Evolutionary conservation across 2,329 filamentous ascomycete genomes (phyloP).

Genomic region (Xylariaceae sp.): DNA sequence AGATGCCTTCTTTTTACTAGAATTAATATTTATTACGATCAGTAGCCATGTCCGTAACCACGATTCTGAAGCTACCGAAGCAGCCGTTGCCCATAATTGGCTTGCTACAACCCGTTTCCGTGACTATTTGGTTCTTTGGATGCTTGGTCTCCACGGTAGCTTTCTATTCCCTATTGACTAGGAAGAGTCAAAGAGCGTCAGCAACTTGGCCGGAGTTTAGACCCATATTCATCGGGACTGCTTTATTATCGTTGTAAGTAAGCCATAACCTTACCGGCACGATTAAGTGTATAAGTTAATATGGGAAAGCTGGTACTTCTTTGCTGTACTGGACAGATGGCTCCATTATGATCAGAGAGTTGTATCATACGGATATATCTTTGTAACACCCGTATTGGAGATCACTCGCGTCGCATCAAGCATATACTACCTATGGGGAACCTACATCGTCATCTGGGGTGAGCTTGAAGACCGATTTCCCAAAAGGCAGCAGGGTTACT

Average conservation of each 20-base stretch:
- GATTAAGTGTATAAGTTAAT: not conserved
- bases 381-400: conserved; percentile 18
- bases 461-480: conserved; percentile 21
- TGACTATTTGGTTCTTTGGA: not conserved
- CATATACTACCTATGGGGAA: conserved; percentile 26
- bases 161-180: not conserved
- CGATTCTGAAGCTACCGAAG: not conserved
- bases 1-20: no score
- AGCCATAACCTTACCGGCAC: not conserved
- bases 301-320: conserved; percentile 17
- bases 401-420: conserved; percentile 22
- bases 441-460: conserved; percentile 26
- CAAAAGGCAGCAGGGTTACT: not conserved
- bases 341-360: conserved; percentile 19
- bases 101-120: not conserved
- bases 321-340: conserved; percentile 25
- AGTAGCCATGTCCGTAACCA: no score
- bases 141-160: not conserved
- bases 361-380: conserved; percentile 23
- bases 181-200: not conserved
- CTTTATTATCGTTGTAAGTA: not conserved
- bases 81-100: not conserved
- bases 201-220: not conserved
- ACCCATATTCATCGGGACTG: not conserved
- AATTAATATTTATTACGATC: no score